These are phyloP conservation scores for Mrakia hoshinonis DNA, from an alignment of 768 basidiomycete genomes.

Conservation along the genomic window DNA sequence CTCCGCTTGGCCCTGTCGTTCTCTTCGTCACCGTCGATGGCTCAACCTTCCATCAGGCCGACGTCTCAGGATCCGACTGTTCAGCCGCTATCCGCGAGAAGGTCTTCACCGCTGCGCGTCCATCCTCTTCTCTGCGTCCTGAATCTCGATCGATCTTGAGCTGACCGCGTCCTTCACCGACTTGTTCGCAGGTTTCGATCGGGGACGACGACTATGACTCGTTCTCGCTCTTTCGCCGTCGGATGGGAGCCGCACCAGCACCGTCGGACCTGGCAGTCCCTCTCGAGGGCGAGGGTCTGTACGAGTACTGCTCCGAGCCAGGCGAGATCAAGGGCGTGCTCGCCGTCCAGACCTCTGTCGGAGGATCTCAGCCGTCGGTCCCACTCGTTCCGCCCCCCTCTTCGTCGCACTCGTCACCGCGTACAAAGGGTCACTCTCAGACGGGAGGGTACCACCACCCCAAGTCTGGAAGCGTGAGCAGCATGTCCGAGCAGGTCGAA, in stretches of 20 bases:
- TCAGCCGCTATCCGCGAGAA: conserved; percentile 23
- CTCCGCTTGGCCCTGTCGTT: conserved; percentile 10
- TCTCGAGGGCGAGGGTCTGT: conserved; percentile 59
- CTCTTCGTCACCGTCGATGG: conserved; percentile 27
- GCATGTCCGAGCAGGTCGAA: conserved; percentile 19
- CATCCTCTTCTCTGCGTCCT: background rate
- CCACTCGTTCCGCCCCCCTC: conserved; percentile 55
- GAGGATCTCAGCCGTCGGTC: conserved; percentile 50
- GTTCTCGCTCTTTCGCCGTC: conserved; percentile 76
- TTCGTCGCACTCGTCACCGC: conserved; percentile 47
- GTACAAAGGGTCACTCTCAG: conserved; percentile 55
- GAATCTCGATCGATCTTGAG: background rate
- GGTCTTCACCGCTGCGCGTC: conserved; percentile 26
- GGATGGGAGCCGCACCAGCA: conserved; percentile 55
- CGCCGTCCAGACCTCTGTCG: conserved; percentile 50
- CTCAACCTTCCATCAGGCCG: conserved; percentile 20
- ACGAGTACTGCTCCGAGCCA: conserved; percentile 59
- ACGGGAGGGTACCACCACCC: conserved; percentile 44
- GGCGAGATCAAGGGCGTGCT: conserved; percentile 82
- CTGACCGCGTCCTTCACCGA: conserved; percentile 5
- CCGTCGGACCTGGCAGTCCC: conserved; percentile 58
- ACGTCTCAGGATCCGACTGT: conserved; percentile 10
- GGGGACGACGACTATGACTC: conserved; percentile 70
- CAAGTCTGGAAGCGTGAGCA: conserved; percentile 22
- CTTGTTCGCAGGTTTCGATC: conserved; percentile 42